Base-by-base conservation (phyloP, 768 basidiomycete genomes). In the Cystofilobasidium capitatum region DNA sequence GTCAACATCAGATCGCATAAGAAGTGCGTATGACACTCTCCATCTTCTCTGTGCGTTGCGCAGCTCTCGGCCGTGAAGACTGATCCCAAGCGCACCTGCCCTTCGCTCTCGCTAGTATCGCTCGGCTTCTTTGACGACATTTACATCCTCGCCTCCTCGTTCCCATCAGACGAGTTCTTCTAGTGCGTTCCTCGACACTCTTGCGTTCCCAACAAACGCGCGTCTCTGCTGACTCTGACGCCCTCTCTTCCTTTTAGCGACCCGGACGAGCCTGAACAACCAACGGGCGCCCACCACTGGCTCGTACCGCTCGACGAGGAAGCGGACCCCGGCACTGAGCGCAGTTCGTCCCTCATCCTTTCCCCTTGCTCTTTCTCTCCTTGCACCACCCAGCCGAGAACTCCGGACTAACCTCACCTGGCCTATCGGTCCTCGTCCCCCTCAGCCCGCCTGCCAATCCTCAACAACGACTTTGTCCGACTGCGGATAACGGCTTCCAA, bases 101-200 rank as follows among this genome's bases (percentile, higher is more conserved):
- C 39, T 31, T 64, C 39, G 16, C 16, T 17, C 29, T 49, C 59
- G 8, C 10, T 72, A 94, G 92, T 94, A 33, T 84, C 87, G 26
- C 76, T 96, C 22, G 88, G 87, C 24, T 97, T 98, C 80, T 98
- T 98, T 73, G 89, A 91, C 77, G 92, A 97, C 72, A 86, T 97
- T 29, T 89, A 90, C 74, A 83, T 97, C 55, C 89, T 91, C 0
- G 78, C 83, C 0, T 79, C 83, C 3, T 86, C 89, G 66, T 83
- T 97, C 7, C 92, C 93, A 1, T 84, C 72, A 87, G 90, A 33
- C 74, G 74, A 20, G 69, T 74, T 37, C 79, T 75, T 78, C 77
- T 55, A 73, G 78, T 71, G n/a, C 9, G 26, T 51, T 29, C 29
- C 40, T 44, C n/a, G 37, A 29, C 17, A 1, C 45, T 47, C 26